Evolutionary conservation across 2,329 filamentous ascomycete genomes (phyloP).

Genomic region (Juglanconis juglandina): DNA sequence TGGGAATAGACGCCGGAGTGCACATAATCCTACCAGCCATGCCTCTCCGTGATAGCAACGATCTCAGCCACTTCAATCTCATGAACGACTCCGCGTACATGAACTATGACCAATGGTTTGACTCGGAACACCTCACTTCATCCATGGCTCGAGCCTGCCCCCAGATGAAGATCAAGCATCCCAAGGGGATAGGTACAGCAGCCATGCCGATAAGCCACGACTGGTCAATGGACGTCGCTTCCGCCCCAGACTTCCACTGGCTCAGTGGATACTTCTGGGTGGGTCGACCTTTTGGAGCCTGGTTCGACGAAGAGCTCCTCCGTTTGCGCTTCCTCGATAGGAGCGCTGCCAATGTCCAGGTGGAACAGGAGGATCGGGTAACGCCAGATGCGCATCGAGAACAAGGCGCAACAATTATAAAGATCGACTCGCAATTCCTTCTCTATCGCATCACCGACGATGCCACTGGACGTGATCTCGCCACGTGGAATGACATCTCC

Average conservation of each 20-base stretch:
- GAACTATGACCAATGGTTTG: slow-evolving; percentile 29
- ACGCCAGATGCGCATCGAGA: neutral
- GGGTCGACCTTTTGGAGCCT: slow-evolving; percentile 11
- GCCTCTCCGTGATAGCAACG: slow-evolving; percentile 24
- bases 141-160: slow-evolving; percentile 23
- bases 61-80: slow-evolving; percentile 27
- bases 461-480: slow-evolving; percentile 30
- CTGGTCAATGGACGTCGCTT: slow-evolving; percentile 9
- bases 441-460: slow-evolving; percentile 35
- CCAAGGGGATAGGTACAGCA: slow-evolving; percentile 10
- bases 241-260: slow-evolving; percentile 3
- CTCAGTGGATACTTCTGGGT: slow-evolving; percentile 16
- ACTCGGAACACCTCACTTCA: slow-evolving; percentile 23
- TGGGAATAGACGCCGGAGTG: slow-evolving; percentile 27
- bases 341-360: neutral
- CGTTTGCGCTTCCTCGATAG: slow-evolving; percentile 3
- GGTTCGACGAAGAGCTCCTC: slow-evolving; percentile 11
- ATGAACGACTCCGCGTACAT: slow-evolving; percentile 24
- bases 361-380: neutral
- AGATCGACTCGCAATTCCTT: slow-evolving; percentile 29
- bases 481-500: slow-evolving; percentile 32
- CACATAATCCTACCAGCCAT: slow-evolving; percentile 26
- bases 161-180: slow-evolving; percentile 26
- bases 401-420: slow-evolving; percentile 28
- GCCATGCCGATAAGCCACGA: slow-evolving; percentile 2